Evolutionary conservation across 345 rosid genomes (phyloP).

Genomic region (Corymbia maculata): DNA sequence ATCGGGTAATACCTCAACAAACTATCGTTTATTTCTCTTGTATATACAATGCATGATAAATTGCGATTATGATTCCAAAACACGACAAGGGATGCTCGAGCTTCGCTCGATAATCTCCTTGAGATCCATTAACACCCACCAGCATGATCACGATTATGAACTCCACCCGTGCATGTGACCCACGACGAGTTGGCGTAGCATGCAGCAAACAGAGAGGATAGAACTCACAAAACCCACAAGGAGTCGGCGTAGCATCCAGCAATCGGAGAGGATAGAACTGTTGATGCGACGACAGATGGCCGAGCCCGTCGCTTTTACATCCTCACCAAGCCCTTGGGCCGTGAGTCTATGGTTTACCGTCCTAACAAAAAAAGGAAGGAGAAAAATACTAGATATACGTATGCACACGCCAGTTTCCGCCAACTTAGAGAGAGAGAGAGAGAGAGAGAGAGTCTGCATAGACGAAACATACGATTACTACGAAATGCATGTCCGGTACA

Average conservation of each 20-base stretch:
- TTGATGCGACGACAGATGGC: neutral
- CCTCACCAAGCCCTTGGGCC: neutral
- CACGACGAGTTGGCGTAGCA: neutral
- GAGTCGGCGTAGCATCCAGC: neutral
- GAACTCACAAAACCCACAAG: neutral
- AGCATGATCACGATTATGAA: neutral
- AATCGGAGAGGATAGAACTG: neutral
- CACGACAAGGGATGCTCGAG: neutral
- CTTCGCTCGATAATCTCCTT: neutral
- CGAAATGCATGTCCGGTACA: neutral
- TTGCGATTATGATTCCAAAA: neutral
- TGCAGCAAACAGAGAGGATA: neutral
- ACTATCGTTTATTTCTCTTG: neutral
- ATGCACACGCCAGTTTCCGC: neutral
- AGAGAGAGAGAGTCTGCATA: neutral
- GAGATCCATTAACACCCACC: neutral
- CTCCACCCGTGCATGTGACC: neutral
- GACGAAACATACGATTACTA: neutral
- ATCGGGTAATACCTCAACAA: neutral
- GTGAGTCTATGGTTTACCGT: neutral
- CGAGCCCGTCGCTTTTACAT: neutral
- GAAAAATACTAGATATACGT: neutral
- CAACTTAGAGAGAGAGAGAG: neutral
- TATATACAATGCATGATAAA: neutral
- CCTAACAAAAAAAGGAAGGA: neutral